A percentile compares a stretch with the other conserved stretches of the same genome.
Evolutionary conservation across 345 rosid genomes (phyloP).

Genomic region (Boechera divaricarpa): DNA sequence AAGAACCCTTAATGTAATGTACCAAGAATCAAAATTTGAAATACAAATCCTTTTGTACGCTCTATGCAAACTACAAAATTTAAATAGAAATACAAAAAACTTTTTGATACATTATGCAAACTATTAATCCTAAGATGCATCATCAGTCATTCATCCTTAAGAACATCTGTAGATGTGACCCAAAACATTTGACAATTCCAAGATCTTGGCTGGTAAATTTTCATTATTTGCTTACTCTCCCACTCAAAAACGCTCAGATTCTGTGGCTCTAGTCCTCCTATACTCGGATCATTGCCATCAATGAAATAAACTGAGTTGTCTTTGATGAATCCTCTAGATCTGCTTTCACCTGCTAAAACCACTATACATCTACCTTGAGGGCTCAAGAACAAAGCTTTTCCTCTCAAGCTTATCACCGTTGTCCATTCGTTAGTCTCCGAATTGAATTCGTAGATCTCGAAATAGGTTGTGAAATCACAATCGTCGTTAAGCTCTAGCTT

Average conservation of each 20-base stretch:
- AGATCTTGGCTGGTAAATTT: slow-evolving; percentile 24
- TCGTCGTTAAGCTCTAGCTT: slow-evolving; percentile 40
- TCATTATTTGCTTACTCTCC: slow-evolving; percentile 21
- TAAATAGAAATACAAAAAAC: no score
- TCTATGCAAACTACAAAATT: not conserved
- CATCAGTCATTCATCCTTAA: not conserved
- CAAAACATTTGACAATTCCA: slow-evolving; percentile 40
- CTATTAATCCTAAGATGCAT: not conserved
- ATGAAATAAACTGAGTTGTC: slow-evolving; percentile 29
- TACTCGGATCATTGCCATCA: slow-evolving; percentile 1
- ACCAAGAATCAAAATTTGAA: slow-evolving; percentile 14
- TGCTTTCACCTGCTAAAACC: slow-evolving; percentile 11
- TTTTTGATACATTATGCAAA: not conserved
- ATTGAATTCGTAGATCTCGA: slow-evolving; percentile 28
- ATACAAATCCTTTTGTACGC: not conserved
- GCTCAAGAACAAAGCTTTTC: slow-evolving; percentile 36
- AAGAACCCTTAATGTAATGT: not conserved
- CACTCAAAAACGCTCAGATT: slow-evolving; percentile 35
- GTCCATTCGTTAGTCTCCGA: slow-evolving; percentile 30
- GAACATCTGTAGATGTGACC: slow-evolving; percentile 28
- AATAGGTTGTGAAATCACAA: slow-evolving; percentile 22
- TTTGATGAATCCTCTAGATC: slow-evolving; percentile 7
- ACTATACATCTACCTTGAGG: slow-evolving; percentile 26
- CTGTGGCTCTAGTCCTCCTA: slow-evolving; percentile 12
- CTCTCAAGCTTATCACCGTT: slow-evolving; percentile 30